Conservation (phyloP, 2,329 filamentous ascomycete genomes). For the Pseudopyrenochaeta lycopersici region DNA sequence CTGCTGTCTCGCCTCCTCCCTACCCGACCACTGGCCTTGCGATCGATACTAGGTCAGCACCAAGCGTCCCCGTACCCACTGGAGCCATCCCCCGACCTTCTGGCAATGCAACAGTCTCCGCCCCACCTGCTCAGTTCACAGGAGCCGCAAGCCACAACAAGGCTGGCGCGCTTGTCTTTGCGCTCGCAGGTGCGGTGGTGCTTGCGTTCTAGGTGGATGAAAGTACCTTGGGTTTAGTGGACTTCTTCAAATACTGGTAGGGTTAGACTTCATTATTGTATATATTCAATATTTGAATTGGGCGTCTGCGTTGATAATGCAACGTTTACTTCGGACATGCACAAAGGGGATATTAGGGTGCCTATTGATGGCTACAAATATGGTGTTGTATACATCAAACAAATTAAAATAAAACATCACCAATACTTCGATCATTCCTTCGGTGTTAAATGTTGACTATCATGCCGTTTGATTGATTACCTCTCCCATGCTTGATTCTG, state of each 20-base stretch:
- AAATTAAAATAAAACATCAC: neutral
- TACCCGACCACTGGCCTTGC: slow-evolving; percentile 36
- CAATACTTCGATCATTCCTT: neutral
- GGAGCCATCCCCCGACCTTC: slow-evolving; percentile 20
- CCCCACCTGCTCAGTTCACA: slow-evolving; percentile 33
- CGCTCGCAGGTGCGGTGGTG: slow-evolving; percentile 32
- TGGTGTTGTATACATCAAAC: neutral
- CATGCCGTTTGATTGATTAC: too few species aligned
- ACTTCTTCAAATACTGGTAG: neutral
- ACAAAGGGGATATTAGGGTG: neutral
- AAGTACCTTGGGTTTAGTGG: neutral
- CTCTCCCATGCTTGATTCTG: too few species aligned
- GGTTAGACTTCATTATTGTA: slow-evolving; percentile 8
- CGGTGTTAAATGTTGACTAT: too few species aligned
- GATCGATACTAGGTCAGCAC: slow-evolving; percentile 39
- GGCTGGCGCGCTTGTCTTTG: slow-evolving; percentile 31
- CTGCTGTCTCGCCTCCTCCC: slow-evolving; percentile 17
- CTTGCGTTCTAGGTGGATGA: slow-evolving; percentile 32
- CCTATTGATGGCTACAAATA: neutral
- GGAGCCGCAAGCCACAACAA: slow-evolving; percentile 37
- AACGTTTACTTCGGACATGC: neutral
- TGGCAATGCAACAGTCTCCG: slow-evolving; percentile 31
- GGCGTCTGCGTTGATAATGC: slow-evolving; percentile 7
- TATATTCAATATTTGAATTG: slow-evolving; percentile 7
- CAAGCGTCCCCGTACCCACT: slow-evolving; percentile 31